Evolutionary conservation across 495 filamentous ascomycete species (phyloP), one percentile per base, ranked within the genome.

Genomic region (Glonium stellatum): DNA sequence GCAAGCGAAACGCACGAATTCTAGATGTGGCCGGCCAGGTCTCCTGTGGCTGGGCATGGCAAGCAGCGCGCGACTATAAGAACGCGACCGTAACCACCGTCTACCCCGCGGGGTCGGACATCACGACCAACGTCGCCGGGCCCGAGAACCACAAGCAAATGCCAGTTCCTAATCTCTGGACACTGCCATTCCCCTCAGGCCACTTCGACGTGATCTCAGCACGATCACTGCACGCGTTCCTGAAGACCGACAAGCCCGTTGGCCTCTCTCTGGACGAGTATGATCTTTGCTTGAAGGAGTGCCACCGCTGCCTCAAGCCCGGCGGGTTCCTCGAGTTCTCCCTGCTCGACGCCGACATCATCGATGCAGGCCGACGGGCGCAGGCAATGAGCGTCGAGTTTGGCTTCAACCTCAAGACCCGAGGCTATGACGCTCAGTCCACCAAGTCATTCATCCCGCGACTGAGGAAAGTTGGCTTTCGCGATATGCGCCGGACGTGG

Each of bases 1-100:
- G 78, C 73, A 11, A 72, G 75, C 41, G 75, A 75, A 52, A 64
- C 12, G 80, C 81, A 3, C 78, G 89, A 34, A 87, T 97, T 50
- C 80, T 98, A 37, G 93, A 98, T 68, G 83, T 97, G 34, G 90
- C 88, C 21, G 93, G 93, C 44, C 86, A 90, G 68, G 80, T 84
- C 4, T 80, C 87, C 11, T 90, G 89, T 69, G 91, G 95, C 73
- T 98, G 93, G 93, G 95, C 87, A 27, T 98, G 93, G 93, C 84
- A 92, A 70, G 84, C 88, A 34, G 90, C 93, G 0, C 77, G 85
- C 34, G 87, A 90, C 68, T 90, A 91, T 70, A 88, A 86, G 12
- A 84, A 91, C 67, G 83, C 86, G 49, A 89, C 87, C 70, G 84
- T 96, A 49, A 93, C 90, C 72, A 97, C 91, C 4, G 89, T 88